phyloP scores from a whole-genome alignment of 2,329 filamentous ascomycete species.

The Cytospora piceae region DNA sequence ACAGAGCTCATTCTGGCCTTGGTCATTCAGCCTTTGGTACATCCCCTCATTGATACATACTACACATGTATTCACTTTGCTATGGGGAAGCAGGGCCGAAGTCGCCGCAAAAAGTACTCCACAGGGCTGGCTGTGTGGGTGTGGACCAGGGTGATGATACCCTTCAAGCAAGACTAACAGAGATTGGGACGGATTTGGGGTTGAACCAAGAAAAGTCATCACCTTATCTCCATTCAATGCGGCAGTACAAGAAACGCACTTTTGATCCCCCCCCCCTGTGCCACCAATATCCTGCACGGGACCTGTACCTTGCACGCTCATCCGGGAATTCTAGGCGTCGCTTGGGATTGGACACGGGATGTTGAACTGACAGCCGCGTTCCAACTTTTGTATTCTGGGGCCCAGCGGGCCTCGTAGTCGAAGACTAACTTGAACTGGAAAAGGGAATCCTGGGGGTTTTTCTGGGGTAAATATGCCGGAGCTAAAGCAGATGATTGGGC shows the following conservation, averaged over 20 bases:
- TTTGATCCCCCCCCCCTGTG: background rate
- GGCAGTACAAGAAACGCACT: conserved; percentile 4
- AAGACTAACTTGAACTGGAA: conserved; percentile 23
- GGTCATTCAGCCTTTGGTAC: background rate
- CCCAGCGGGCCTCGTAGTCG: conserved; percentile 14
- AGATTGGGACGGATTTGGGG: background rate
- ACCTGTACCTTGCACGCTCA: background rate
- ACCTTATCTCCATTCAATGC: too few relatives aligned
- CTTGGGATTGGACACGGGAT: background rate
- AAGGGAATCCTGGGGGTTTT: conserved; percentile 15
- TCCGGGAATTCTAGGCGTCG: conserved; percentile 12
- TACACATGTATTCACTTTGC: background rate
- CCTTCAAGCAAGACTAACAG: background rate
- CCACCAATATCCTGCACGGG: conserved; percentile 17
- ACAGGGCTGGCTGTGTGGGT: background rate
- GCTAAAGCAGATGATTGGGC: conserved; percentile 17
- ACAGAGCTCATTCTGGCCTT: background rate
- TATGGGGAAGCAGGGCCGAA: background rate
- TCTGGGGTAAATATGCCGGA: conserved; percentile 21
- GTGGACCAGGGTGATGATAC: background rate
- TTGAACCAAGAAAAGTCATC: background rate
- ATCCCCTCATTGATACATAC: background rate
- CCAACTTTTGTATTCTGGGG: conserved; percentile 18
- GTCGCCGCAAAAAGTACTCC: too few relatives aligned
- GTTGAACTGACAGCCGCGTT: conserved; percentile 7